Evolutionary conservation across 2,329 filamentous ascomycete genomes (phyloP).

Genomic region (Huntiella omanensis): DNA sequence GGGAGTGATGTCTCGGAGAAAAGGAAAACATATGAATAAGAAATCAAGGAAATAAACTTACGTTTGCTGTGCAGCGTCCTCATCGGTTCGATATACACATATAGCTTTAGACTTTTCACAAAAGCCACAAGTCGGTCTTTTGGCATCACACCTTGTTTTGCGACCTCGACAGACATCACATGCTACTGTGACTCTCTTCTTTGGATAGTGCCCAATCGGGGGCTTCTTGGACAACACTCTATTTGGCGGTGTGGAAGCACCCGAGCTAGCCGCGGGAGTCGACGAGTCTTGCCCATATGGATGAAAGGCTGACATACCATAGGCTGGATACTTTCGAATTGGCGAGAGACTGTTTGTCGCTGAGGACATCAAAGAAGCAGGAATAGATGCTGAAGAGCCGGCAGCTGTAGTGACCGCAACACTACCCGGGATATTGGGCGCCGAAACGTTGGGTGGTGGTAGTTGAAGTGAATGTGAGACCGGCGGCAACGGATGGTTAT

Average conservation of each 20-base stretch:
- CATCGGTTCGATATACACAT: slow-evolving; percentile 12
- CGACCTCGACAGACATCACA: slow-evolving; percentile 14
- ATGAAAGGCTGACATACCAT: too few species aligned
- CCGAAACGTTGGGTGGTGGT: too few species aligned
- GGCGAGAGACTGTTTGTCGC: too few species aligned
- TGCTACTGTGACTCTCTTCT: slow-evolving; percentile 13
- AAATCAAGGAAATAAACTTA: slow-evolving; percentile 3
- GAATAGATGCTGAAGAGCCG: too few species aligned
- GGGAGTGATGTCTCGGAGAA: too few species aligned
- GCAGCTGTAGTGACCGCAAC: too few species aligned
- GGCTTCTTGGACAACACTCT: neutral
- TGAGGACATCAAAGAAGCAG: too few species aligned
- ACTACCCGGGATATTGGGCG: too few species aligned
- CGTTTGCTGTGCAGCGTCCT: slow-evolving; percentile 4
- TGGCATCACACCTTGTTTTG: slow-evolving; percentile 13
- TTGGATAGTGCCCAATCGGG: slow-evolving; percentile 10
- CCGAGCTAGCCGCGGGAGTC: neutral
- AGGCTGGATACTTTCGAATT: too few species aligned
- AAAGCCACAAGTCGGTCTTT: slow-evolving; percentile 12
- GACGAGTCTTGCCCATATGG: too few species aligned
- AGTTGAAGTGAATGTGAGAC: too few species aligned
- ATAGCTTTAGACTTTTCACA: slow-evolving; percentile 10
- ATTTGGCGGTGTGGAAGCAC: neutral
- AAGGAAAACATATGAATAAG: neutral
- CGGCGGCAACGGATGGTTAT: too few species aligned